A percentile compares a stretch with the other conserved stretches of the same genome.
Evolutionary conservation across 2,329 filamentous ascomycete genomes (phyloP).

Genomic region (Fusarium sp.): DNA sequence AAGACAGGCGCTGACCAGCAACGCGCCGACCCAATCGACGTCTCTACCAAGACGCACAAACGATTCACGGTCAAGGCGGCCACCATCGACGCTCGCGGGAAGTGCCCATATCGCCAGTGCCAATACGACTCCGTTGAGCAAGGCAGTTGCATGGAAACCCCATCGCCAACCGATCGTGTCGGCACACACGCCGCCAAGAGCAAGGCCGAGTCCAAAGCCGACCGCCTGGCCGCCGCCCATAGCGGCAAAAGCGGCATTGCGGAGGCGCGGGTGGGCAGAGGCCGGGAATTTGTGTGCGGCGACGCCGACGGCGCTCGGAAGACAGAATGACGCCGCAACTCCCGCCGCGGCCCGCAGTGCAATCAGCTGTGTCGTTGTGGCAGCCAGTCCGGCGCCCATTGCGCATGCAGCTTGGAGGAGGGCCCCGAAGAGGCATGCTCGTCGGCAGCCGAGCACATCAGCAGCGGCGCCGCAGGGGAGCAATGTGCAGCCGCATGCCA

Average conservation of each 20-base stretch:
- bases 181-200: slow-evolving; percentile 55
- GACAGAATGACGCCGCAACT: background rate
- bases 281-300: background rate
- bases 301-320: background rate
- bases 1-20: slow-evolving; percentile 54
- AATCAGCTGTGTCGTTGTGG: background rate
- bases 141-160: slow-evolving; percentile 46
- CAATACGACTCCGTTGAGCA: slow-evolving; percentile 17
- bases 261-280: background rate
- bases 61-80: background rate
- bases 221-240: slow-evolving; percentile 48
- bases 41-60: slow-evolving; percentile 44
- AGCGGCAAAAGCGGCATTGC: slow-evolving; percentile 11
- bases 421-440: background rate
- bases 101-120: slow-evolving; percentile 1
- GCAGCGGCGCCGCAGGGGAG: background rate
- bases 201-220: slow-evolving; percentile 56
- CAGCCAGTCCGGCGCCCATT: background rate
- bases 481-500: background rate
- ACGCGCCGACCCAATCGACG: slow-evolving; percentile 64
- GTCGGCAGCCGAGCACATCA: background rate
- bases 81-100: background rate
- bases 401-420: background rate
- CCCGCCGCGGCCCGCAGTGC: background rate
- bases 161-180: slow-evolving; percentile 57